These are phyloP conservation scores for Daucus carota DNA, from an alignment of 129 eudicot species.

Conservation along the genomic window DH1_v3.0 NC_030384.2:28500501-28501000, in stretches of 20 bases:
- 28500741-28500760: neutral
- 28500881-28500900: neutral
- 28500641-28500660: constrained; percentile 73
- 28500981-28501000: constrained; percentile 51
- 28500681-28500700: constrained; percentile 1
- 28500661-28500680: constrained; percentile 51
- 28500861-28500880: neutral
- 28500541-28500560: neutral
- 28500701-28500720: neutral
- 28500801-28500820: neutral
- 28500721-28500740: constrained; percentile 1
- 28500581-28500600: neutral
- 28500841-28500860: neutral
- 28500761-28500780: neutral
- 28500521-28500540: neutral
- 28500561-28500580: neutral
- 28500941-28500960: constrained; percentile 67
- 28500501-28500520: constrained; percentile 12
- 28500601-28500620: constrained; percentile 37
- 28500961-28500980: constrained; percentile 80
- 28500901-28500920: constrained; percentile 60
- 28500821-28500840: neutral
- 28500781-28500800: neutral
- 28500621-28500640: constrained; percentile 37
- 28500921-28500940: constrained; percentile 59